Evolutionary conservation across 306 rosid species (phyloP).

Genomic region (Prunus mume): DNA sequence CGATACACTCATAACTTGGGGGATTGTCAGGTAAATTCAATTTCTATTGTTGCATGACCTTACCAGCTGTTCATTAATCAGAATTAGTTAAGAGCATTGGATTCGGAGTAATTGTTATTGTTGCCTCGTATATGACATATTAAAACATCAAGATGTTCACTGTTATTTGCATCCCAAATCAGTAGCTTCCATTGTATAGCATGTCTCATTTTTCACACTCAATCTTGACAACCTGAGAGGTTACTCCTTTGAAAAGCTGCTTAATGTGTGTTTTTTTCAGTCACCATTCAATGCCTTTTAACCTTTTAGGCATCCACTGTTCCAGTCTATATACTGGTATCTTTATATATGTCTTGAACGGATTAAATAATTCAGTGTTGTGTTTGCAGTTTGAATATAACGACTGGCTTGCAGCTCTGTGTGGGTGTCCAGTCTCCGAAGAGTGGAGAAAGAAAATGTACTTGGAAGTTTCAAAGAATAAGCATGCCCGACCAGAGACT

Average conservation of each 20-base stretch:
- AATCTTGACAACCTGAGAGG: background rate
- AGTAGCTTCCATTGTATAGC: background rate
- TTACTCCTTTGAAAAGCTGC: background rate
- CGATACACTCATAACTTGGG: slow-evolving; percentile 38
- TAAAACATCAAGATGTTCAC: background rate
- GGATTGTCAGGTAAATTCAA: slow-evolving; percentile 21
- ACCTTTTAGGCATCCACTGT: background rate
- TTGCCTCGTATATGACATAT: too few species aligned
- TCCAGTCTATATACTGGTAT: background rate
- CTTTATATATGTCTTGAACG: background rate
- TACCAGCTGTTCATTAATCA: background rate
- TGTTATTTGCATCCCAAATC: background rate
- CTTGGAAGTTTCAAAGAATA: slow-evolving; percentile 20
- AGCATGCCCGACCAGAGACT: slow-evolving; percentile 28
- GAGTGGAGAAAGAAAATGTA: slow-evolving; percentile 67
- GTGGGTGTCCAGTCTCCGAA: slow-evolving; percentile 43
- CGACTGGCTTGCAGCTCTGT: slow-evolving; percentile 58
- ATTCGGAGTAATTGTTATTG: background rate
- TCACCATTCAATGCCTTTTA: background rate
- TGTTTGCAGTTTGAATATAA: slow-evolving; percentile 53
- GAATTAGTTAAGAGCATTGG: background rate
- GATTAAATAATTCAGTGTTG: background rate
- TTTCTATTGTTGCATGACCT: background rate
- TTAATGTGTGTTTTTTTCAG: background rate
- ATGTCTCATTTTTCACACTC: background rate